phyloP scores from a whole-genome alignment of 202 grass and related monocot genomes.

The Bolboschoenoplectus hybrid region DNA sequence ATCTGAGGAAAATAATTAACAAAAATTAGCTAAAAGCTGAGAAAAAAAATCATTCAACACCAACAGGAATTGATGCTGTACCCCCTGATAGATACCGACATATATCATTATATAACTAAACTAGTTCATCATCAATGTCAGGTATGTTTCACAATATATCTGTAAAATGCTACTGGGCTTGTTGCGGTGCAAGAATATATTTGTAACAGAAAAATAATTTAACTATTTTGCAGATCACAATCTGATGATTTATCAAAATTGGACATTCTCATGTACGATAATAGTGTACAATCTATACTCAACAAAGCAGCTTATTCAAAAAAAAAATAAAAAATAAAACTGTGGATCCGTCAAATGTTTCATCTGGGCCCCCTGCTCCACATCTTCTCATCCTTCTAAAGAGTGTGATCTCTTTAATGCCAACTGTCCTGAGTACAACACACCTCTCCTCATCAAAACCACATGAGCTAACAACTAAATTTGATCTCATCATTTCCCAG shows the following conservation, averaged over 20 bases:
- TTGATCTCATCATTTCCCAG: too few relatives aligned
- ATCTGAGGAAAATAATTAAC: constrained; percentile 51
- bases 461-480: neutral
- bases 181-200: neutral
- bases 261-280: too few relatives aligned
- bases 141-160: neutral
- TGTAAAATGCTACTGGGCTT: neutral
- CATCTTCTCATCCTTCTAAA: neutral
- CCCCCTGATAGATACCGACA: neutral
- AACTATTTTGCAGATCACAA: neutral
- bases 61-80: neutral
- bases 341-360: neutral
- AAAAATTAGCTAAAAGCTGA: neutral
- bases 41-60: neutral
- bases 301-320: neutral
- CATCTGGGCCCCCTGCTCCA: neutral
- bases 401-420: neutral
- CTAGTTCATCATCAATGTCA: neutral
- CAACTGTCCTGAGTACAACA: too few relatives aligned
- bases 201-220: neutral
- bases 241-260: constrained; percentile 5
- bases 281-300: too few relatives aligned
- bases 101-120: neutral
- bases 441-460: neutral
- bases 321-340: constrained; percentile 11